Evolutionary conservation across 2,329 filamentous ascomycete species (phyloP).

Genomic region (Acrodontium crateriforme): DNA sequence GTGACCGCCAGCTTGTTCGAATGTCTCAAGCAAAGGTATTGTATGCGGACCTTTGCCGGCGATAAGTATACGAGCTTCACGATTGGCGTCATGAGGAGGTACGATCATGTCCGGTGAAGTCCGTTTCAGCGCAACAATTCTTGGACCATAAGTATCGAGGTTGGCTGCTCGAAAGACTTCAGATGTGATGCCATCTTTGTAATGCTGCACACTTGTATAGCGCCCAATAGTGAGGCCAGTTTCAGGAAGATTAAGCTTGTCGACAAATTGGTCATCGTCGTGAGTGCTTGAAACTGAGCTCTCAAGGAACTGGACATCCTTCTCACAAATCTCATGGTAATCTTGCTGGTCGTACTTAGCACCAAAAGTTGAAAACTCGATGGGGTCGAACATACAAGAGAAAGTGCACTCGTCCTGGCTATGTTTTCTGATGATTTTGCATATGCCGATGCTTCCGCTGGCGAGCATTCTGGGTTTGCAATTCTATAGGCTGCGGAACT

Average conservation of each 20-base stretch:
- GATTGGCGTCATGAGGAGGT: slow-evolving; percentile 68
- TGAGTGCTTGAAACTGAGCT: slow-evolving; percentile 20
- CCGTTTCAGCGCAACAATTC: slow-evolving; percentile 78
- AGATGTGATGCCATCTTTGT: slow-evolving; percentile 61
- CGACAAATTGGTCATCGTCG: slow-evolving; percentile 8
- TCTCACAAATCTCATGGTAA: slow-evolving; percentile 32
- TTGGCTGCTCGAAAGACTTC: slow-evolving; percentile 56
- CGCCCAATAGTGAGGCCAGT: slow-evolving; percentile 35
- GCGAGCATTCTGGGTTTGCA: slow-evolving; percentile 29
- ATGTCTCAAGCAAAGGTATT: slow-evolving; percentile 58
- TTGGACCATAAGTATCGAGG: too few relatives aligned
- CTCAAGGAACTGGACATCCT: slow-evolving; percentile 12
- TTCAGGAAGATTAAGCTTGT: slow-evolving; percentile 22
- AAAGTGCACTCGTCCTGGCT: slow-evolving; percentile 44
- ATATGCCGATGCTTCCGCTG: slow-evolving; percentile 37
- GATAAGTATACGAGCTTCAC: slow-evolving; percentile 63
- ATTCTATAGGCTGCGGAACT: slow-evolving; percentile 38
- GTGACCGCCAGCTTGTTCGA: slow-evolving; percentile 53
- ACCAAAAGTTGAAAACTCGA: slow-evolving; percentile 11
- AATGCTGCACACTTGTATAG: slow-evolving; percentile 43
- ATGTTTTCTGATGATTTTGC: slow-evolving; percentile 55
- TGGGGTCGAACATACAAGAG: slow-evolving; percentile 35
- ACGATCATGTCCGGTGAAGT: slow-evolving; percentile 60
- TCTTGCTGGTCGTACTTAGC: slow-evolving; percentile 38
- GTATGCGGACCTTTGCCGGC: slow-evolving; percentile 43